phyloP scores from a whole-genome alignment of 441 rosid species.

The Hura crepitans region DNA sequence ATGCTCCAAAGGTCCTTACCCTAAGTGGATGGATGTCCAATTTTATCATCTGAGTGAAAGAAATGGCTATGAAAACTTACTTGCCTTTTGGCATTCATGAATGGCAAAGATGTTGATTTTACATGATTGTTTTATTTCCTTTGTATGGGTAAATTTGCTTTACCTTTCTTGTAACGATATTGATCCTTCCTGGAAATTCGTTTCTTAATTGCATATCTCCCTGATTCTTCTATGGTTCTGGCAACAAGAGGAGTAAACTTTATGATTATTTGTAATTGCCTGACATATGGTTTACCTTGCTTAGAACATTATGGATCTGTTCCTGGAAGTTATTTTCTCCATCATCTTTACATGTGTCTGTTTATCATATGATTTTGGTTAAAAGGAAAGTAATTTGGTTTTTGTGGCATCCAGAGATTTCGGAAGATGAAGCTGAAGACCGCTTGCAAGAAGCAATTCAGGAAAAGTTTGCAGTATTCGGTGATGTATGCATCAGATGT shows the following conservation, averaged over 20 bases:
- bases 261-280: not conserved
- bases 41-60: not conserved
- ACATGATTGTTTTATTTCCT: constrained; percentile 4
- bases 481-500: constrained; percentile 66
- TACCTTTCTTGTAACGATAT: not conserved
- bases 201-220: not conserved
- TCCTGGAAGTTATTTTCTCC: not conserved
- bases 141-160: constrained; percentile 1
- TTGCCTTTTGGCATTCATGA: not conserved
- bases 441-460: constrained; percentile 91
- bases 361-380: too few species aligned
- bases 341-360: too few species aligned
- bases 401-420: constrained; percentile 64
- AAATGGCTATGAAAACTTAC: not conserved
- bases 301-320: not conserved
- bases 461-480: constrained; percentile 94
- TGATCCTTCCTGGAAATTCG: not conserved
- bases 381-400: not conserved
- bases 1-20: not conserved
- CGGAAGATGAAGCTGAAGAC: constrained; percentile 98
- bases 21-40: not conserved
- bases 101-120: constrained; percentile 10
- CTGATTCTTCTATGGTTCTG: constrained; percentile 5
- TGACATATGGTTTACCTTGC: not conserved
- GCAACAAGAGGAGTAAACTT: not conserved